Percentiles rank a stretch among this genome's conserved stretches.
These are phyloP conservation scores for Alternaria metachromatica DNA, from an alignment of 2,329 filamentous ascomycete species.

Conservation along the genomic window DNA sequence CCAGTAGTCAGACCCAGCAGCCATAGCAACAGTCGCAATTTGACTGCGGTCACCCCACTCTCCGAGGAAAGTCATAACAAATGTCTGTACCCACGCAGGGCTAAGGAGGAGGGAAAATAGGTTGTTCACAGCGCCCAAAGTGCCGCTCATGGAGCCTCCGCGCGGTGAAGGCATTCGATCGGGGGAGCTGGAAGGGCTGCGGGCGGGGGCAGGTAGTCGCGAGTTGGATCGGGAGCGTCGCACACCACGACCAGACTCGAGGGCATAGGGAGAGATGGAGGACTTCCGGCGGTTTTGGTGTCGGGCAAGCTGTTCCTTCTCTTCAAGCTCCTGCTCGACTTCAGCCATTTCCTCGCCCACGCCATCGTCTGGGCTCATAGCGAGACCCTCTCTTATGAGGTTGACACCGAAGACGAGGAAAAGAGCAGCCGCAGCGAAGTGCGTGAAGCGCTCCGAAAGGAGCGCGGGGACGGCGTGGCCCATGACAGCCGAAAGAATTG, in stretches of 20 bases:
- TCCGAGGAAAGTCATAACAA: constrained; percentile 97
- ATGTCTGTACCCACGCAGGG: constrained; percentile 98
- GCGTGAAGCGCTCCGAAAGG: constrained; percentile 89
- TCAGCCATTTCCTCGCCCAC: constrained; percentile 98
- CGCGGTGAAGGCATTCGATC: constrained; percentile 53
- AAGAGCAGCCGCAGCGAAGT: constrained; percentile 80
- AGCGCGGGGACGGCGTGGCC: constrained; percentile 91
- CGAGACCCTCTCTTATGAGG: constrained; percentile 83
- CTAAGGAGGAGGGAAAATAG: constrained; percentile 86
- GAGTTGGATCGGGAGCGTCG: constrained; percentile 76
- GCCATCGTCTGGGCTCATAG: constrained; percentile 87
- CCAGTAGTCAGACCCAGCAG: constrained; percentile 97
- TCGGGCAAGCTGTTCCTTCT: constrained; percentile 82
- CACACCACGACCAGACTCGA: constrained; percentile 77
- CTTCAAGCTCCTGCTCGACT: constrained; percentile 90
- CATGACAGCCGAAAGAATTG: constrained; percentile 87
- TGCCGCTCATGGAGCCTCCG: constrained; percentile 61
- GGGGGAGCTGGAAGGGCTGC: constrained; percentile 72
- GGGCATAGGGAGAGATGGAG: constrained; percentile 74
- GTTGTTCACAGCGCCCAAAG: constrained; percentile 76
- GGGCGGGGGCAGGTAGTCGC: constrained; percentile 78
- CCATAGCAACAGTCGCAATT: constrained; percentile 99
- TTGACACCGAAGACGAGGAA: constrained; percentile 91
- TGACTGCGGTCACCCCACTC: constrained; percentile 98
- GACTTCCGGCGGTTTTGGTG: constrained; percentile 69